Evolutionary conservation across 192 early-diverging fungal genomes (phyloP).

Genomic region (Rhizoclosmatium globosum): DNA sequence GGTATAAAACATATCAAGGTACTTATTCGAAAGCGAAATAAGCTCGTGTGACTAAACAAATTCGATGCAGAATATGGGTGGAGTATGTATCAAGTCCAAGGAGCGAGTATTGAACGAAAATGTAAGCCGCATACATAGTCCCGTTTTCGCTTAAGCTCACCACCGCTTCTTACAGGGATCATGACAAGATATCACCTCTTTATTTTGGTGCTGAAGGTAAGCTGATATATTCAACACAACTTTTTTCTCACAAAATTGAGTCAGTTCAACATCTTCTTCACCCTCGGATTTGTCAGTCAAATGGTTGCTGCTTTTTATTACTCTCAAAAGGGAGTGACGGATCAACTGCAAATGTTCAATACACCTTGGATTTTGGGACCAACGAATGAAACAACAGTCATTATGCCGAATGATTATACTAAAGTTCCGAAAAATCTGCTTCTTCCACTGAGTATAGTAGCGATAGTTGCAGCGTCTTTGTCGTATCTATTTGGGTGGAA

Average conservation of each 20-base stretch:
- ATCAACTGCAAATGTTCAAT: neutral
- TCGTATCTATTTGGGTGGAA: conserved; percentile 32
- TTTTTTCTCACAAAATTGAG: neutral
- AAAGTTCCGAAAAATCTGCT: conserved; percentile 12
- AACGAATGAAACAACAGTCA: neutral
- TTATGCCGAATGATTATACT: neutral
- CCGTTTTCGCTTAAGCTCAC: neutral
- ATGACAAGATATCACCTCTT: conserved; percentile 37
- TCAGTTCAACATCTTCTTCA: conserved; percentile 36
- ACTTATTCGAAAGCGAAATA: neutral
- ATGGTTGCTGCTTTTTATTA: conserved; percentile 37
- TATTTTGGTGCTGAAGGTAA: conserved; percentile 32
- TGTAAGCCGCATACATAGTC: conserved; percentile 4
- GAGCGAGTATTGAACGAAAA: conserved; percentile 28
- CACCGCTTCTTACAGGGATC: conserved; percentile 2
- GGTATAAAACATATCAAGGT: conserved; percentile 35
- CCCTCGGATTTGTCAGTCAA: conserved; percentile 31
- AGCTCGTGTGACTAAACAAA: neutral
- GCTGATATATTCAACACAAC: neutral
- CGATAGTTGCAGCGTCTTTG: neutral
- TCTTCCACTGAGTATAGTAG: conserved; percentile 15
- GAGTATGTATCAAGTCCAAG: conserved; percentile 35
- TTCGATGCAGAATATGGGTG: conserved; percentile 23
- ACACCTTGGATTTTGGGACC: conserved; percentile 20
- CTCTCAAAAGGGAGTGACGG: conserved; percentile 22